phyloP scores from a whole-genome alignment of 768 basidiomycete genomes.

The Leucocoprinus leucothites region DNA sequence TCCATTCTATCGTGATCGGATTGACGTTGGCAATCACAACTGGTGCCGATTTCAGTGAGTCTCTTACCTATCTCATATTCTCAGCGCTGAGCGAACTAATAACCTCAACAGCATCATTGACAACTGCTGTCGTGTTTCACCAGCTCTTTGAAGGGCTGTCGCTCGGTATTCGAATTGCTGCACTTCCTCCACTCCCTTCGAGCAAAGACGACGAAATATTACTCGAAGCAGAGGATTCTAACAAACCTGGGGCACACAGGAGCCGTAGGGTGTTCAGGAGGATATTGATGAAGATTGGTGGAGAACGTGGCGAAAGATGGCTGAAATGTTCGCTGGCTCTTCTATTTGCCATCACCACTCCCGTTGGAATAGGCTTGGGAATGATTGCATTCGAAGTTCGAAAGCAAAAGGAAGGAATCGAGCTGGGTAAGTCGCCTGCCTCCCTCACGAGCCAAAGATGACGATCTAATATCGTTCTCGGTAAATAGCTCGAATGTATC shows the following conservation, averaged over 20 bases:
- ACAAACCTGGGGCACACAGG: neutral
- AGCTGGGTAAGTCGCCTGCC: conserved; percentile 19
- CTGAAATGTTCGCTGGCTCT: conserved; percentile 53
- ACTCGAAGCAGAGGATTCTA: neutral
- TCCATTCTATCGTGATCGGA: conserved; percentile 80
- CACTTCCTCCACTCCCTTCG: conserved; percentile 43
- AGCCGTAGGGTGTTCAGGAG: neutral
- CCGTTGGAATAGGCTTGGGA: conserved; percentile 62
- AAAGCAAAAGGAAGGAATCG: conserved; percentile 22
- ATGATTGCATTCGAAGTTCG: conserved; percentile 40
- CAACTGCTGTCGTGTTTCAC: conserved; percentile 76
- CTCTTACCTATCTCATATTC: neutral
- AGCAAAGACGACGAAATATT: too few relatives aligned
- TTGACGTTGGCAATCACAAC: conserved; percentile 69
- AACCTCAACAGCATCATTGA: conserved; percentile 53
- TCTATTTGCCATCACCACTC: conserved; percentile 74
- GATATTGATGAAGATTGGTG: neutral
- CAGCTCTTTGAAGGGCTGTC: conserved; percentile 85
- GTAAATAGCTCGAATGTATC: conserved; percentile 40
- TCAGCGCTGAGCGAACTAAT: neutral
- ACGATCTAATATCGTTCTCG: neutral
- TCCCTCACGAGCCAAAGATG: conserved; percentile 9
- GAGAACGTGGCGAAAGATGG: conserved; percentile 23
- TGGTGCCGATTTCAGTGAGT: conserved; percentile 70
- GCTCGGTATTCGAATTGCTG: conserved; percentile 75